These are phyloP conservation scores for Irpex lacteus DNA, from an alignment of 1,284 basidiomycete genomes.

Conservation along the genomic window DNA sequence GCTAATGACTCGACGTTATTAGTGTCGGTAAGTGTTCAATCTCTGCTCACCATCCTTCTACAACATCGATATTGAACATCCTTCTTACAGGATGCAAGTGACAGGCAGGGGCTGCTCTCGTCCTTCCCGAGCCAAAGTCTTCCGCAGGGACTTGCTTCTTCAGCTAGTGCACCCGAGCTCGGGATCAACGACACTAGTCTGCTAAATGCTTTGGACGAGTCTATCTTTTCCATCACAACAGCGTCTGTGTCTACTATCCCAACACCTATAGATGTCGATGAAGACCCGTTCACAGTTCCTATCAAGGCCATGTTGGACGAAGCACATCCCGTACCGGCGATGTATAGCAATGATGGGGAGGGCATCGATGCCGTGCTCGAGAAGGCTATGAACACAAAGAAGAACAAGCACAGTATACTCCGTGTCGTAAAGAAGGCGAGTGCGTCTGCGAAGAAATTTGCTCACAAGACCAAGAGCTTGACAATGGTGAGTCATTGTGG, in stretches of 20 bases:
- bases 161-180: slow-evolving; percentile 76
- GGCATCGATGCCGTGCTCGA: not conserved
- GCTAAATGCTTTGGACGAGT: not conserved
- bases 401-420: not conserved
- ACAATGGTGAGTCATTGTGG: not conserved
- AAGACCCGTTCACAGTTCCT: not conserved
- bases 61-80: no score
- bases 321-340: not conserved
- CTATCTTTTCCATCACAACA: not conserved
- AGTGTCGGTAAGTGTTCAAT: not conserved
- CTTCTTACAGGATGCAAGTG: not conserved
- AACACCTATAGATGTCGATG: not conserved
- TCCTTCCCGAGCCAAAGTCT: not conserved
- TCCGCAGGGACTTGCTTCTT: slow-evolving; percentile 74
- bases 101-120: not conserved
- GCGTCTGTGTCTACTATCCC: not conserved
- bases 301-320: not conserved
- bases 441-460: slow-evolving; percentile 1
- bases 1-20: not conserved
- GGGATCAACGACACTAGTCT: slow-evolving; percentile 69
- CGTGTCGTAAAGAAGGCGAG: slow-evolving; percentile 4
- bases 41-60: no score
- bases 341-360: not conserved
- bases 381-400: not conserved
- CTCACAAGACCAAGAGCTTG: not conserved